A percentile compares a stretch with the other conserved stretches of the same genome.
These are phyloP conservation scores for Barnettozyma siamensis DNA, from an alignment of 805 yeast species.

Conservation along the genomic window DNA sequence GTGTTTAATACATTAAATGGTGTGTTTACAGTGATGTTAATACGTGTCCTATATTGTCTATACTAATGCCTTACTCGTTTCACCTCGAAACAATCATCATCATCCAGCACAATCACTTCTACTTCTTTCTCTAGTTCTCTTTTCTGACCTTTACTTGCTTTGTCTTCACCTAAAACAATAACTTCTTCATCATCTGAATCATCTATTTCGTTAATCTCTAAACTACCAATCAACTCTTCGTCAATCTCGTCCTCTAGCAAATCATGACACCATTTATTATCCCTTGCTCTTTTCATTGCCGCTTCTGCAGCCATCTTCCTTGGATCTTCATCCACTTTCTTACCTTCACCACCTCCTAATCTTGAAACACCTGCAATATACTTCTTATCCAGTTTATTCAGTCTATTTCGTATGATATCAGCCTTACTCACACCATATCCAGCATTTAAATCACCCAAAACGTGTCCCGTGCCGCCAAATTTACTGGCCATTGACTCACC, in stretches of 20 bases:
- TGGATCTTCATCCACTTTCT: constrained; percentile 17
- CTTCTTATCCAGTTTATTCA: constrained; percentile 28
- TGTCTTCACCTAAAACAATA: neutral
- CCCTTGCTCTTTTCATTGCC: constrained; percentile 54
- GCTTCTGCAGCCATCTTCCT: constrained; percentile 51
- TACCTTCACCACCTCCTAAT: constrained; percentile 9
- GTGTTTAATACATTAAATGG: neutral
- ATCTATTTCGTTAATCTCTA: neutral
- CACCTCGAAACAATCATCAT: neutral
- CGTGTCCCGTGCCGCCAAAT: constrained; percentile 13
- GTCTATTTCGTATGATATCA: constrained; percentile 27
- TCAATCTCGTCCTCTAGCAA: constrained; percentile 29
- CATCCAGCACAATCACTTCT: constrained; percentile 5
- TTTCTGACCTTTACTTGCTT: neutral
- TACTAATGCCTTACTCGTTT: too few species aligned
- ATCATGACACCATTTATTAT: constrained; percentile 42
- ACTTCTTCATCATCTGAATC: neutral
- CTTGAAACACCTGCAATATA: constrained; percentile 15
- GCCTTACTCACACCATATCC: neutral
- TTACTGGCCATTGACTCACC: constrained; percentile 5
- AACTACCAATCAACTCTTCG: constrained; percentile 36
- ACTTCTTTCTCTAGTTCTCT: neutral
- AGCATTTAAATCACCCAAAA: constrained; percentile 21
- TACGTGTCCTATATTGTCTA: neutral
- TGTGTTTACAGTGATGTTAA: too few species aligned